These are phyloP conservation scores for Agrostemma githago DNA, from an alignment of 148 eudicot genomes.

Conservation along the genomic window DNA sequence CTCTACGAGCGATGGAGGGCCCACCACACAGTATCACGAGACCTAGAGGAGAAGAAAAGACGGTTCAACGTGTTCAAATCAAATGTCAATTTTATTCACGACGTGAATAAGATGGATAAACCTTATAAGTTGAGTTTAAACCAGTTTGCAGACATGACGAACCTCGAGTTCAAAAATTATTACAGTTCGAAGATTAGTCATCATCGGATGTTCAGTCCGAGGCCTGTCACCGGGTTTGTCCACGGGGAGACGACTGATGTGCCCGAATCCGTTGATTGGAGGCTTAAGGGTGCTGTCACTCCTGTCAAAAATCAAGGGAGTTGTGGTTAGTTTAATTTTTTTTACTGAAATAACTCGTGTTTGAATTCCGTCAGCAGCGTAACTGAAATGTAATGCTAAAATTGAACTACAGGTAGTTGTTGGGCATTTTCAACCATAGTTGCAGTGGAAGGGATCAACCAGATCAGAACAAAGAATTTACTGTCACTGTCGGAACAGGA, in stretches of 20 bases:
- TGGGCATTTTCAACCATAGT: slow-evolving; percentile 71
- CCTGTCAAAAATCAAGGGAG: slow-evolving; percentile 60
- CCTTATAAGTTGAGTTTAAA: slow-evolving; percentile 51
- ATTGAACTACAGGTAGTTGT: background rate
- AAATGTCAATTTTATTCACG: slow-evolving; percentile 42
- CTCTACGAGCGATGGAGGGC: slow-evolving; percentile 61
- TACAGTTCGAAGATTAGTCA: slow-evolving; percentile 52
- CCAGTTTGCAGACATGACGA: slow-evolving; percentile 53
- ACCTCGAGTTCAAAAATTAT: slow-evolving; percentile 41
- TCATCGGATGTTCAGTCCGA: slow-evolving; percentile 39
- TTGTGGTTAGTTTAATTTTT: slow-evolving; percentile 40
- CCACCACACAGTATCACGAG: slow-evolving; percentile 41
- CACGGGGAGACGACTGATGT: slow-evolving; percentile 35
- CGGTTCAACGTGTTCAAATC: slow-evolving; percentile 60
- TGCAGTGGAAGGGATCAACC: slow-evolving; percentile 78
- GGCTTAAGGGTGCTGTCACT: slow-evolving; percentile 65
- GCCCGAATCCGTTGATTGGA: slow-evolving; percentile 64
- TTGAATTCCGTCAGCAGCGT: too few species aligned
- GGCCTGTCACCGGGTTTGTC: slow-evolving; percentile 37
- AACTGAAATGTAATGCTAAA: too few species aligned
- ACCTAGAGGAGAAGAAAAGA: slow-evolving; percentile 37
- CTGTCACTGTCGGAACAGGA: slow-evolving; percentile 74
- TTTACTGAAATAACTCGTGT: too few species aligned
- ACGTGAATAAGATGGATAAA: slow-evolving; percentile 45
- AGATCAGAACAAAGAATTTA: slow-evolving; percentile 54